A percentile compares a stretch with the other conserved stretches of the same genome.
phyloP scores from a whole-genome alignment of 257 asterid genomes.

The Solanum chiquidenum region DNA sequence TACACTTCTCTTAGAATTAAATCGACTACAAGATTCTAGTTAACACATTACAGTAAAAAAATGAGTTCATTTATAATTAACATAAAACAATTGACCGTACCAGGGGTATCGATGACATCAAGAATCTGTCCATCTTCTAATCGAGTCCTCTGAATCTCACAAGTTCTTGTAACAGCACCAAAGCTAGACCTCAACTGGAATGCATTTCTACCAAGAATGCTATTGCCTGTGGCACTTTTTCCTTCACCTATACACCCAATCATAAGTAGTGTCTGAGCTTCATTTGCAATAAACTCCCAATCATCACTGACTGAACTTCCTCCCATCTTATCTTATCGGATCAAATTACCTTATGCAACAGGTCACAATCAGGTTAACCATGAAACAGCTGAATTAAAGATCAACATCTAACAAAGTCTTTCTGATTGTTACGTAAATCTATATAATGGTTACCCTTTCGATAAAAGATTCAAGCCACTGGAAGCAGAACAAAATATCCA shows the following conservation, averaged over 20 bases:
- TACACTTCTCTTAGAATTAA: neutral
- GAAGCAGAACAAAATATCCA: neutral
- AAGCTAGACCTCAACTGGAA: slow-evolving; percentile 57
- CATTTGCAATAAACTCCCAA: slow-evolving; percentile 58
- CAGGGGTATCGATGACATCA: slow-evolving; percentile 81
- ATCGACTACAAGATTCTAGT: neutral
- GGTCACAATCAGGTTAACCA: neutral
- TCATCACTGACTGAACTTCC: slow-evolving; percentile 60
- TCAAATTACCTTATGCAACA: neutral
- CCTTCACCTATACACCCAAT: slow-evolving; percentile 82
- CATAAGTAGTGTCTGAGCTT: slow-evolving; percentile 48
- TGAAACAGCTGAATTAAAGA: neutral
- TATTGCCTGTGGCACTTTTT: slow-evolving; percentile 87
- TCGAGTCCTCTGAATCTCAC: slow-evolving; percentile 52
- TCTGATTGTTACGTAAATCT: neutral
- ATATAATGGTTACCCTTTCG: neutral
- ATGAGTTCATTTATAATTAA: neutral
- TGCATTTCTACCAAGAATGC: slow-evolving; percentile 44
- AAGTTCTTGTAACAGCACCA: slow-evolving; percentile 68
- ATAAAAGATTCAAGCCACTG: neutral
- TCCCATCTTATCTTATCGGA: slow-evolving; percentile 32
- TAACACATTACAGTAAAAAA: neutral
- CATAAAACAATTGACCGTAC: slow-evolving; percentile 3
- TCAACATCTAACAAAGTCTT: neutral
- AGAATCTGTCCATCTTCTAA: slow-evolving; percentile 49